Evolutionary conservation across 2,329 filamentous ascomycete species (phyloP).

Genomic region (Fusarium sp.): DNA sequence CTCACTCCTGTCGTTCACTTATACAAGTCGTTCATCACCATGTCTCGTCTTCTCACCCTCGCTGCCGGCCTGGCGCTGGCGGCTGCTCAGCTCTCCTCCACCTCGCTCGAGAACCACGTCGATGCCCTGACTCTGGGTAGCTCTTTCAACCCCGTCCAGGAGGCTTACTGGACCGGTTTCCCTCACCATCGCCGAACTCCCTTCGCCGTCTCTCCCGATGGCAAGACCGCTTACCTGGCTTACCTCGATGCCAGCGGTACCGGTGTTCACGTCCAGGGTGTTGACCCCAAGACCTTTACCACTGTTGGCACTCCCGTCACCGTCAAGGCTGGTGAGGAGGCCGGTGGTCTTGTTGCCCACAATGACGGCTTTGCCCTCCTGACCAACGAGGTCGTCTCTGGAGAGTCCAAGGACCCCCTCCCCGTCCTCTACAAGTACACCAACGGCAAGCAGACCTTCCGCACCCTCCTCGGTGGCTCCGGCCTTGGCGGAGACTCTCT

Average conservation of each 20-base stretch:
- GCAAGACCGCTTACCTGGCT: slow-evolving; percentile 68
- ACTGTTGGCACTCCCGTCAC: slow-evolving; percentile 64
- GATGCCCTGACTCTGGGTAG: slow-evolving; percentile 61
- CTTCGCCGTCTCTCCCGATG: slow-evolving; percentile 71
- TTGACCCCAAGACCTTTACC: slow-evolving; percentile 66
- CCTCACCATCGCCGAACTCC: slow-evolving; percentile 72
- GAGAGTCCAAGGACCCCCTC: slow-evolving; percentile 64
- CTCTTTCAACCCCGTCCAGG: slow-evolving; percentile 68
- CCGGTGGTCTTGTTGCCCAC: slow-evolving; percentile 70
- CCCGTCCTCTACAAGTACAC: slow-evolving; percentile 70
- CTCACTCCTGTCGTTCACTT: slow-evolving; percentile 17
- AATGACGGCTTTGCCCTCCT: slow-evolving; percentile 74
- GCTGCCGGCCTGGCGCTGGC: slow-evolving; percentile 44
- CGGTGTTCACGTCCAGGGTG: slow-evolving; percentile 67
- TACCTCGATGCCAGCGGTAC: slow-evolving; percentile 68
- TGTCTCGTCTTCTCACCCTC: slow-evolving; percentile 43
- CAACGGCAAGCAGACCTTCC: slow-evolving; percentile 66
- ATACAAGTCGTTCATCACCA: slow-evolving; percentile 12
- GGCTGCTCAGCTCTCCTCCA: slow-evolving; percentile 40
- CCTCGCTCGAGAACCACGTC: slow-evolving; percentile 46
- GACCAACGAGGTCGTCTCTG: slow-evolving; percentile 67
- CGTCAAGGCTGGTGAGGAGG: slow-evolving; percentile 67
- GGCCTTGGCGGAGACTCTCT: slow-evolving; percentile 62
- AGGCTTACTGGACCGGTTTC: slow-evolving; percentile 70
- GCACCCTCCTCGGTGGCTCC: slow-evolving; percentile 70